Evolutionary conservation across 2,329 filamentous ascomycete species (phyloP), one percentile per base, ranked within the genome.

Genomic region (Colletotrichum agaves): DNA sequence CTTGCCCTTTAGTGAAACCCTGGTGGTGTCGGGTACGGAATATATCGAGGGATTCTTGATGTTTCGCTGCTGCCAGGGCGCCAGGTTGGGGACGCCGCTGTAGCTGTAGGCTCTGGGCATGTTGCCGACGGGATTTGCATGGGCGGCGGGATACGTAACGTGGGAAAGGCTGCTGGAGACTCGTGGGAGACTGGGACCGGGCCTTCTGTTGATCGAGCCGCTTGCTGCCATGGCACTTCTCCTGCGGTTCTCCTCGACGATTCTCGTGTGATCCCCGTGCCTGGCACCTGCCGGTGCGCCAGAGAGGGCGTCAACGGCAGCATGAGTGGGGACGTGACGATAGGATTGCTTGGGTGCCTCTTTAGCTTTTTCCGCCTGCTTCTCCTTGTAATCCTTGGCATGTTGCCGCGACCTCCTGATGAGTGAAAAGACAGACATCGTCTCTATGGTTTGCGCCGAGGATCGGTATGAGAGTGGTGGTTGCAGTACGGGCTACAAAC

Each of bases 301-400:
- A 21, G 82, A 79, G 47, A 89, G 77, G 47, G 88, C 87, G 75
- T 90, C 88, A 12, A 81, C 74, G 50, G 86, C 86, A 31, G 88
- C 88, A 73, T 91, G 88, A 13, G 81, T 89, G n/a, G 88, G 87
- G 19, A 88, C 77, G 73, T 90, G 88, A 59, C 79, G 84, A 76
- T 90, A 90, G 12, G 84, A 81, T n/a, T 78, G 69, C 60, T 81
- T 80, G 3, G 69, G 46, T 5, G 60, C 41, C 69, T 83, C 81
- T 58, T 84, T 82, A 43, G 82, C 77, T 71, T 84, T 82, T 71
- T 84, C 83, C 46, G 78, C 81, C 67, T 81, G 74, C 72, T 85
- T 84, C 47, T 81, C 78, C 43, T 81, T 85, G 66, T 84, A 80
- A 56, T 88, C 83, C 75, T 88, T 87, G 70, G 86, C 84, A 60